phyloP scores from a whole-genome alignment of 2,329 filamentous ascomycete species.

The Acrodontium crateriforme region DNA sequence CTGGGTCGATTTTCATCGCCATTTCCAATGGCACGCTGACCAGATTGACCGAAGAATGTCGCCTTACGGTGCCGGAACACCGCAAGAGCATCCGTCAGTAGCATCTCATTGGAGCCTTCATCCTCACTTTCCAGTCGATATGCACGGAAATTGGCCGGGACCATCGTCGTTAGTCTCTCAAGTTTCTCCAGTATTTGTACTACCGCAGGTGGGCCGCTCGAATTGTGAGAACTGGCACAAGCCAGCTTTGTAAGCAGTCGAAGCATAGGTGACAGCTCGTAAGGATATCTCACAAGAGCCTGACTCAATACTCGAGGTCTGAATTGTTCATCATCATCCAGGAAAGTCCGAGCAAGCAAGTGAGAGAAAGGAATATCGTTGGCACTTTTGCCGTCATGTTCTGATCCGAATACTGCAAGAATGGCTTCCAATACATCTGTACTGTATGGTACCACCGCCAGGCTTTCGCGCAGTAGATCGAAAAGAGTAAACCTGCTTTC shows the following conservation, averaged over 20 bases:
- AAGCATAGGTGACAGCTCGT: slow-evolving; percentile 69
- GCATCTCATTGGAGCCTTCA: slow-evolving; percentile 68
- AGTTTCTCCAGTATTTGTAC: slow-evolving; percentile 54
- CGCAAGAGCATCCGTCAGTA: slow-evolving; percentile 48
- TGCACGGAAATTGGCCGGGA: slow-evolving; percentile 57
- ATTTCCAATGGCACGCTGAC: slow-evolving; percentile 1
- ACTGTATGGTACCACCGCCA: slow-evolving; percentile 57
- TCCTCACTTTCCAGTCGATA: slow-evolving; percentile 75
- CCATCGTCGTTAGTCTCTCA: slow-evolving; percentile 59
- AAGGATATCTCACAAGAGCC: slow-evolving; percentile 67
- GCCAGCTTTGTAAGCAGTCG: slow-evolving; percentile 15
- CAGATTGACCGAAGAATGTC: slow-evolving; percentile 3
- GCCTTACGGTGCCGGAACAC: slow-evolving; percentile 37
- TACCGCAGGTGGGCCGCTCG: slow-evolving; percentile 21
- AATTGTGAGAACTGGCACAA: slow-evolving; percentile 3
- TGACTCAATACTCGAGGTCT: slow-evolving; percentile 49
- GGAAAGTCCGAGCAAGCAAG: slow-evolving; percentile 39
- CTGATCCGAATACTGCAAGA: slow-evolving; percentile 42
- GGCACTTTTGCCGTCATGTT: slow-evolving; percentile 3
- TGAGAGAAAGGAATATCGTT: slow-evolving; percentile 2
- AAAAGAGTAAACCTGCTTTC: slow-evolving; percentile 52
- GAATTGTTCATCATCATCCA: slow-evolving; percentile 41
- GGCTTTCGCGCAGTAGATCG: slow-evolving; percentile 54
- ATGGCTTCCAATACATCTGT: slow-evolving; percentile 55
- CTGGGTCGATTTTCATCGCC: slow-evolving; percentile 14